A percentile compares a stretch with the other conserved stretches of the same genome.
These are phyloP conservation scores for Stevia rebaudiana DNA, from an alignment of 140 eudicot species.

Conservation along the genomic window DNA sequence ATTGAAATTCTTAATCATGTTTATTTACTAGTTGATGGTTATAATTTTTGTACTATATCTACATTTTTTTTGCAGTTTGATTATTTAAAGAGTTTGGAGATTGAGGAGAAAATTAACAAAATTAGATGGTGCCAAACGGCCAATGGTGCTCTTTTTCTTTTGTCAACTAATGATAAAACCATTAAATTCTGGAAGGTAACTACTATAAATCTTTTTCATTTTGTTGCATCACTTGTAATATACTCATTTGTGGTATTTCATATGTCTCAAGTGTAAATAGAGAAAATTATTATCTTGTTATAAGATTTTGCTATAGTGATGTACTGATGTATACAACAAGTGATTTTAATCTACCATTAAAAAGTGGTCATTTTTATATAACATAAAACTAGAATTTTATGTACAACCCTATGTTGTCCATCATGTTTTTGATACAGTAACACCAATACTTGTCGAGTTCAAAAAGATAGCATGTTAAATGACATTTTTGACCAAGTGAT, in stretches of 20 bases:
- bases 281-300: background rate
- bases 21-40: slow-evolving; percentile 4
- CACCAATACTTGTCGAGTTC: background rate
- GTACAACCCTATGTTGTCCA: background rate
- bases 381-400: slow-evolving; percentile 7
- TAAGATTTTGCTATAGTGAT: background rate
- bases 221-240: background rate
- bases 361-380: background rate
- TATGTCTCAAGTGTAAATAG: slow-evolving; percentile 3
- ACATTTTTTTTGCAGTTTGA: slow-evolving; percentile 69
- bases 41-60: slow-evolving; percentile 8
- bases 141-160: slow-evolving; percentile 82
- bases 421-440: background rate
- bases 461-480: background rate
- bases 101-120: slow-evolving; percentile 98
- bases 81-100: slow-evolving; percentile 98
- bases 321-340: slow-evolving; percentile 7
- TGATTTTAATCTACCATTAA: background rate
- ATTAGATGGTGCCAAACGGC: slow-evolving; percentile 96
- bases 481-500: background rate
- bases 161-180: slow-evolving; percentile 94
- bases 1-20: slow-evolving; percentile 13
- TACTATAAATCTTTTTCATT: background rate
- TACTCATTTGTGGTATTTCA: slow-evolving; percentile 1
- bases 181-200: slow-evolving; percentile 94